Evolutionary conservation across 331 rosid genomes (phyloP).

Genomic region (Quercus phellos): DNA sequence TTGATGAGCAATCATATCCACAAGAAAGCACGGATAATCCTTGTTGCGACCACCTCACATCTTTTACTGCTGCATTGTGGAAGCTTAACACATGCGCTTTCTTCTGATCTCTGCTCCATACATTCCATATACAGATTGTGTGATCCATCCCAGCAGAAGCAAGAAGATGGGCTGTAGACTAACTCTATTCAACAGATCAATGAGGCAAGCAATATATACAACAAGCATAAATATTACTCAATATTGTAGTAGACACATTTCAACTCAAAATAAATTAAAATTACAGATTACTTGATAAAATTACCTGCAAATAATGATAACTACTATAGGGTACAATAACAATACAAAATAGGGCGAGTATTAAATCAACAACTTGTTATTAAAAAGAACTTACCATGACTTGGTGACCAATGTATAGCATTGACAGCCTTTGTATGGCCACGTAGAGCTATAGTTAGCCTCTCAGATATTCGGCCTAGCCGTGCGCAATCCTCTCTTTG

Average conservation of each 20-base stretch:
- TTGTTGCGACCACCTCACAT: slow-evolving; percentile 72
- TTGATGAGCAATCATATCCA: slow-evolving; percentile 76
- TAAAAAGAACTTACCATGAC: slow-evolving; percentile 46
- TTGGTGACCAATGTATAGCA: slow-evolving; percentile 78
- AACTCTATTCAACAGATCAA: slow-evolving; percentile 58
- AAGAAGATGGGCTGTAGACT: slow-evolving; percentile 90
- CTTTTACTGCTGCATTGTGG: slow-evolving; percentile 74
- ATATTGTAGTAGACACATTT: not conserved
- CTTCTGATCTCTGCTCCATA: slow-evolving; percentile 78
- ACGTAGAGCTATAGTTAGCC: slow-evolving; percentile 38
- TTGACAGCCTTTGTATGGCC: slow-evolving; percentile 68
- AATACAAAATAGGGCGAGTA: not conserved
- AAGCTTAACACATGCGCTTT: slow-evolving; percentile 45
- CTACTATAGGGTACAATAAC: not conserved
- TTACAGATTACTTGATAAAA: not conserved
- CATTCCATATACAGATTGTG: slow-evolving; percentile 68
- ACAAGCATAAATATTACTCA: slow-evolving; percentile 2
- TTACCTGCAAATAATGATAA: not conserved
- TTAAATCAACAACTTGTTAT: slow-evolving; percentile 13
- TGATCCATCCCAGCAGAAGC: slow-evolving; percentile 97
- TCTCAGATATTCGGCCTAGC: slow-evolving; percentile 36
- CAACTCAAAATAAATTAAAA: not conserved
- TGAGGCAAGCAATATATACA: slow-evolving; percentile 30
- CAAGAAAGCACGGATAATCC: slow-evolving; percentile 72
- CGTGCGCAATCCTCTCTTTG: slow-evolving; percentile 33